Evolutionary conservation across 495 filamentous ascomycete species (phyloP), one percentile per base, ranked within the genome.

Genomic region (Neurospora terricola): DNA sequence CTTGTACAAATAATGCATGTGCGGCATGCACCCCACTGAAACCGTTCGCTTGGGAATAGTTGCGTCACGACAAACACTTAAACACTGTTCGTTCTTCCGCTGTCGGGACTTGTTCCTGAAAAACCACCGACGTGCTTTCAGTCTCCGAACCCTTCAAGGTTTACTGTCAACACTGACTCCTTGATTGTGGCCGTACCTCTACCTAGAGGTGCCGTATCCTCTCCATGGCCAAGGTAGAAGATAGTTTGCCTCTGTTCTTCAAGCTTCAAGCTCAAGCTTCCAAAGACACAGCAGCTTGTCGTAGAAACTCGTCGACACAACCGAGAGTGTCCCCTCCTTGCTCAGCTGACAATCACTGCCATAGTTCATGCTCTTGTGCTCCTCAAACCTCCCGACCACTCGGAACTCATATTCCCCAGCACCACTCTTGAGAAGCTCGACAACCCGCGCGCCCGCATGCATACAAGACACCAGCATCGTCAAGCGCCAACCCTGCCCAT

Each of bases 301-400:
- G 79, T 97, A 97, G 78, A 97, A 97, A 82, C 94, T 97, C 30
- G 92, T 94, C 36, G 92, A 94, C 11, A 96, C 85, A 75, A 89
- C 85, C 4, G 86, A 77, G 69, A 88, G 71, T 16, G 72, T 79
- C 39, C 39, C 71, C 36, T 71, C 74, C 37, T 43, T 69, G 34
- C 73, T 76, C 16, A 85, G 82, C 81, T 90, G 89, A 37, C 91
- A 87, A 83, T 94, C 93, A 74, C 92, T 92, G 16, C 91, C 95
- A 81, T 99, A 99, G 77, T 95, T 96, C 95, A 98, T 97, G 79
- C 94, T 97, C 83, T 93, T 84, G 82, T 98, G 93, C 80, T 94
- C 93, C 72, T 92, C 92, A 77, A 96, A 96, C 75, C 87, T 87
- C 3, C 88, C 91, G 48, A 97, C 74, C 18, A 95, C 85, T 69